phyloP scores from a whole-genome alignment of 768 basidiomycete genomes.

The Russula sp. region DNA sequence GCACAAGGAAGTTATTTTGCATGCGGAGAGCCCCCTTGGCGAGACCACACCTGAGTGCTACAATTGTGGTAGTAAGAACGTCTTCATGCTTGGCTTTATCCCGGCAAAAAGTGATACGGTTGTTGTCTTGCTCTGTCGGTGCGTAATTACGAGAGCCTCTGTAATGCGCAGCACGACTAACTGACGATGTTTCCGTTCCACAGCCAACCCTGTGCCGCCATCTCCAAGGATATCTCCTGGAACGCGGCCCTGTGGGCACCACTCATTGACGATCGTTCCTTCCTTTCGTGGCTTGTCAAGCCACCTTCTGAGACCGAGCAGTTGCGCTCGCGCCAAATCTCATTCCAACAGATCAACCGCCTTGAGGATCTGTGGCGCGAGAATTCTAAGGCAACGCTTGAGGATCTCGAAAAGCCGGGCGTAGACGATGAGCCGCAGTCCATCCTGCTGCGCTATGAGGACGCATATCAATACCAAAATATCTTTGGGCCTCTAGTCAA shows the following conservation, averaged over 20 bases:
- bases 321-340: conserved; percentile 92
- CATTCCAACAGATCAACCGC: conserved; percentile 93
- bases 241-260: conserved; percentile 97
- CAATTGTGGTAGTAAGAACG: conserved; percentile 98
- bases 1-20: conserved; percentile 97
- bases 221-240: conserved; percentile 98
- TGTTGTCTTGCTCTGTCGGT: conserved; percentile 95
- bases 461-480: conserved; percentile 99
- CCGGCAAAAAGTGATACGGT: conserved; percentile 99
- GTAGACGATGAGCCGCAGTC: conserved; percentile 97
- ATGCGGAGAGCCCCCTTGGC: conserved; percentile 90
- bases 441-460: conserved; percentile 86
- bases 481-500: conserved; percentile 99
- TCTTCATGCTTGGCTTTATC: conserved; percentile 99
- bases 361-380: conserved; percentile 98
- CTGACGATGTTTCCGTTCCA: background rate
- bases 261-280: conserved; percentile 95
- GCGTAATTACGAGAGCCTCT: conserved; percentile 27
- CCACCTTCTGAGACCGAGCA: conserved; percentile 95
- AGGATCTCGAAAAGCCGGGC: conserved; percentile 95
- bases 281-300: conserved; percentile 99
- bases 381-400: conserved; percentile 87
- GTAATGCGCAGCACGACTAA: background rate
- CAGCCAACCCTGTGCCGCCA: conserved; percentile 96
- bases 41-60: conserved; percentile 99